Percentiles rank a stretch among this genome's conserved stretches.
Conservation (phyloP, 2,329 filamentous ascomycete species). For the Aspergillus puulaauensis region DNA sequence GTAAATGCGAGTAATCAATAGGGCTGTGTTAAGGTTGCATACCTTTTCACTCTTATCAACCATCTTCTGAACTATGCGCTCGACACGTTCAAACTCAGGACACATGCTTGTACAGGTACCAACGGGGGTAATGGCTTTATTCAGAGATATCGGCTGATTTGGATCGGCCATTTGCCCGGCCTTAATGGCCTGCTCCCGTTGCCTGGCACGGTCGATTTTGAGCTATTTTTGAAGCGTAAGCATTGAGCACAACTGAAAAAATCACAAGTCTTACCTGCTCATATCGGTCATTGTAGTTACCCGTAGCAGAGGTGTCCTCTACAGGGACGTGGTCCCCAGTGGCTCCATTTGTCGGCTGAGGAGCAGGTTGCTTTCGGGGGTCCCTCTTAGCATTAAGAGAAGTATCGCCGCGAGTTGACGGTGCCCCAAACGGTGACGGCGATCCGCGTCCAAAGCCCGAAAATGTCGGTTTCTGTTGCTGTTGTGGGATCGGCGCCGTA, state of each 20-base stretch:
- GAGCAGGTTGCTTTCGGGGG: slow-evolving; percentile 13
- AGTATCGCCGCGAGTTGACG: slow-evolving; percentile 15
- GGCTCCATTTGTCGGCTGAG: slow-evolving; percentile 11
- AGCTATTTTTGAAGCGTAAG: slow-evolving; percentile 33
- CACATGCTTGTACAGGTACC: slow-evolving; percentile 66
- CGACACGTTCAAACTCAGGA: slow-evolving; percentile 61
- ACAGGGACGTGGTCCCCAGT: slow-evolving; percentile 14
- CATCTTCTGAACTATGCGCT: slow-evolving; percentile 62
- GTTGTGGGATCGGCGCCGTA: slow-evolving; percentile 14
- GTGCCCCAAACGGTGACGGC: slow-evolving; percentile 13
- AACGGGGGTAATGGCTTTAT: slow-evolving; percentile 61
- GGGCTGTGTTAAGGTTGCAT: slow-evolving; percentile 8
- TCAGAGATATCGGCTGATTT: slow-evolving; percentile 58
- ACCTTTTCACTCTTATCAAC: slow-evolving; percentile 62
- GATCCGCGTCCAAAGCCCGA: slow-evolving; percentile 19
- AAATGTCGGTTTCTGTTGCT: slow-evolving; percentile 23
- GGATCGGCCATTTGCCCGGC: slow-evolving; percentile 59
- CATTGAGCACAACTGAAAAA: background rate
- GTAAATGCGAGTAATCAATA: slow-evolving; percentile 12
- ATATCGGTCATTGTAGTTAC: slow-evolving; percentile 35
- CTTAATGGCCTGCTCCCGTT: slow-evolving; percentile 53
- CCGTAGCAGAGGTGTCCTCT: slow-evolving; percentile 24
- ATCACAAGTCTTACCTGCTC: slow-evolving; percentile 31
- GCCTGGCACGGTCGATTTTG: slow-evolving; percentile 50
- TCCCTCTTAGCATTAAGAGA: slow-evolving; percentile 17